Percentiles rank a stretch among this genome's conserved stretches.
phyloP scores from a whole-genome alignment of 2,329 filamentous ascomycete genomes.

The Nemania serpens region DNA sequence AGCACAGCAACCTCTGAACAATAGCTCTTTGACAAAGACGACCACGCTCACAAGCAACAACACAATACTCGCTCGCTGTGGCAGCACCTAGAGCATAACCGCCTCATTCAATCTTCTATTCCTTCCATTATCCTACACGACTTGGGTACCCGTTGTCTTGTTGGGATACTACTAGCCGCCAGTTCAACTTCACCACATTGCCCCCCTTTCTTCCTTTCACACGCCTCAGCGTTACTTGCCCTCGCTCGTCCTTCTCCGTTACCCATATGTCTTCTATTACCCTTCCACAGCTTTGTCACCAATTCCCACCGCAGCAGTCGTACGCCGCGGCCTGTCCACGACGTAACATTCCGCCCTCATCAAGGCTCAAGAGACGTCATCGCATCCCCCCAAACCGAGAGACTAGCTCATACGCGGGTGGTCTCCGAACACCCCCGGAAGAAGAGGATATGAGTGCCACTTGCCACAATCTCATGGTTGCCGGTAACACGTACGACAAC shows the following conservation, averaged over 20 bases:
- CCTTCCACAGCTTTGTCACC: conserved; percentile 33
- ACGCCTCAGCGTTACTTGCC: neutral
- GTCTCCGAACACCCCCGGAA: conserved; percentile 56
- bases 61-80: neutral
- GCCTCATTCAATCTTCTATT: conserved; percentile 14
- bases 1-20: conserved; percentile 1
- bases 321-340: conserved; percentile 27
- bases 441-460: conserved; percentile 58
- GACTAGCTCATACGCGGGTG: conserved; percentile 41
- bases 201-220: neutral
- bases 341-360: conserved; percentile 26
- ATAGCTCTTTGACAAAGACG: conserved; percentile 13
- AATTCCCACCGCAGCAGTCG: conserved; percentile 37
- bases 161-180: conserved; percentile 3
- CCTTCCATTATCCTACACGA: conserved; percentile 13
- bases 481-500: conserved; percentile 49
- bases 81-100: neutral
- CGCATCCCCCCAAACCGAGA: conserved; percentile 30
- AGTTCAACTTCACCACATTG: conserved; percentile 13
- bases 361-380: conserved; percentile 32
- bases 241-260: conserved; percentile 26
- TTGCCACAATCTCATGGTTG: conserved; percentile 53
- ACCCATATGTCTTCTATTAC: conserved; percentile 42
- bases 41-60: conserved; percentile 7
- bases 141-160: conserved; percentile 18